Evolutionary conservation across 2,329 filamentous ascomycete genomes (phyloP), one percentile per base, ranked within the genome.

Genomic region (Teratosphaeria epicoccoides): DNA sequence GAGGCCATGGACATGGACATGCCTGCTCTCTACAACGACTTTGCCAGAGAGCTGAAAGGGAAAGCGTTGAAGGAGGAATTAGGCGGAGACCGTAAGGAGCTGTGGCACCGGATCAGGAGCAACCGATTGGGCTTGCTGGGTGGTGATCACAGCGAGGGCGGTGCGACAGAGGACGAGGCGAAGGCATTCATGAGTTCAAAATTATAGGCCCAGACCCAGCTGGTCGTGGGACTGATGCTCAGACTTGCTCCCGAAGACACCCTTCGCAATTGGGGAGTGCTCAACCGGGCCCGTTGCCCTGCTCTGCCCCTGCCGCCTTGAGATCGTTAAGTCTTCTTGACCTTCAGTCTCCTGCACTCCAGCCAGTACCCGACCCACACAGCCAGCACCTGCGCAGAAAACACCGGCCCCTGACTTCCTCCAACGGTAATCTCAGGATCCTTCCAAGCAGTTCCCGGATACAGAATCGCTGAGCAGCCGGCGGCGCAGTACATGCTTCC

Each of bases 51-150:
- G 28, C 69, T 97, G 60, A 97, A 96, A 73, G 75, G 74, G 58
- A 81, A 82, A 51, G 66, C 96, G 1, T 67, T 89, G 6, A 77
- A 75, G 0, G 85, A 82, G 0, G 78, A 85, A 58, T 70, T 96
- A 2, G 82, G 83, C 33, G 89, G 88, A 0, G 85, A 94, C 61
- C 75, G 88, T 50, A 78, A 78, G 56, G 88, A 94, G 63, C 82
- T 96, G 71, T 96, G 89, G 89, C 86, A 81, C 72, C 74, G 79
- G 59, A 71, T 95, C 23, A 77, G 84, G 59, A 79, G 74, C 53
- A 79, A 76, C 43, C 80, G 75, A 59, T 70, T 95, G 51, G 87
- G 89, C 0, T 71, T 95, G 64, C 83, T 97, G 60, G 82, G 86
- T 56, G 73, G 76, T 49, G 75, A 71, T 46, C 73, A 81, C 61